Base-by-base conservation (phyloP, 2,329 filamentous ascomycete genomes). In the Claviceps pusilla region DNA sequence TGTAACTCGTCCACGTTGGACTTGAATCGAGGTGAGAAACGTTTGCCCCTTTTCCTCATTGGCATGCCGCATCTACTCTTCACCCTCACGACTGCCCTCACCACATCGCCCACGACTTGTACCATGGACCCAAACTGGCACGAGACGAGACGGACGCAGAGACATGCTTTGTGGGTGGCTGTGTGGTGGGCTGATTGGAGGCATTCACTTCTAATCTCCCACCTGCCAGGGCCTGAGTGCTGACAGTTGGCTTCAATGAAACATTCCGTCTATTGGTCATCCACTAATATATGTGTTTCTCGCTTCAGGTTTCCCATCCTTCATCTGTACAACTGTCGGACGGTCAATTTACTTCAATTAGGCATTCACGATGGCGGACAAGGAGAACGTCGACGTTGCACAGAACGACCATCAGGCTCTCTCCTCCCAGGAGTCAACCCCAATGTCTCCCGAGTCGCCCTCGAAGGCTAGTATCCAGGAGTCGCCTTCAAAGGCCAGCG, bases 361-460 rank as follows among this genome's bases (percentile, higher is more conserved):
- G 53, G 33, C 14, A 42, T 52, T 16, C 60, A 67, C 42, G 58
- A 76, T 76, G 74, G 73, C 74, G 61, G 74, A 76, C 60, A 65
- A 68, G 58, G 73, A 75, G 60, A 70, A 68, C 59, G 68, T 71
- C 64, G 73, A 75, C 57, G 68, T 70, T 55, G 66, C 69, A 54
- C 70, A 73, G 61, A 68, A 66, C 57, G 72, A 74, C 42, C 72
- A 73, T 58, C 70, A 66, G 49, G 57, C 58, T 19, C 54, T 60
- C 37, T 63, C 62, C 51, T 62, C 65, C 52, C 58, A 62, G 56
- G 58, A 56, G 31, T 52, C 67, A 16, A 63, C 63, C 53, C 59
- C 66, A 53, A 61, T 63, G 31, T 66, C 68, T 31, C 64, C 66
- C 41, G 16, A 19, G 53, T 64, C 63, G 24, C 45, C 45, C 11